These are phyloP conservation scores for Puccinia triticina DNA, from an alignment of 1,284 basidiomycete species.

Conservation along the genomic window DNA sequence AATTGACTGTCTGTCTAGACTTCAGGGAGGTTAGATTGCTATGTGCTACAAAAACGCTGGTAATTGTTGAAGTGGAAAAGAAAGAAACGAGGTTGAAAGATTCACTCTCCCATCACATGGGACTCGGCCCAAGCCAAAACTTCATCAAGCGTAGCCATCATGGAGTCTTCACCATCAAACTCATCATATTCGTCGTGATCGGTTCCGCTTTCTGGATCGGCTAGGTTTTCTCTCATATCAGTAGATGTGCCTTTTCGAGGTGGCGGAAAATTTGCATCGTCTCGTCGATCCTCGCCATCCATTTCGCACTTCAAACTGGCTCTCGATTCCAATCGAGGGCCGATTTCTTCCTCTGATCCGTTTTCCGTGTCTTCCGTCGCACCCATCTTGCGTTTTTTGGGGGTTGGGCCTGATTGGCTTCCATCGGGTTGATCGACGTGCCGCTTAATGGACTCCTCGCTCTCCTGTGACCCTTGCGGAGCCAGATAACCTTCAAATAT, in stretches of 20 bases:
- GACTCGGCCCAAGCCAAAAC: constrained; percentile 40
- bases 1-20: too few species aligned
- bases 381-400: constrained; percentile 1
- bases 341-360: not conserved
- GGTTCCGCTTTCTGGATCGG: not conserved
- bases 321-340: not conserved
- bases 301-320: not conserved
- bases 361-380: not conserved
- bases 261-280: not conserved
- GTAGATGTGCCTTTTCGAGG: too few species aligned
- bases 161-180: constrained; percentile 16
- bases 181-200: constrained; percentile 2
- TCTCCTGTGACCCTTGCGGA: not conserved
- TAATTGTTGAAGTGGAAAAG: not conserved
- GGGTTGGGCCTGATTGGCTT: not conserved
- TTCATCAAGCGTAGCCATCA: constrained; percentile 22
- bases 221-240: not conserved
- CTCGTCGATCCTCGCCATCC: not conserved
- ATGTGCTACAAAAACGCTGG: too few species aligned
- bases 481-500: constrained; percentile 46
- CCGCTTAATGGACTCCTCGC: not conserved
- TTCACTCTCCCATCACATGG: constrained; percentile 22
- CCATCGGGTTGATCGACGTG: not conserved
- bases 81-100: not conserved
- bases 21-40: too few species aligned